Evolutionary conservation across 2,329 filamentous ascomycete genomes (phyloP), one percentile per base, ranked within the genome.

Genomic region (Aspergillus chevalieri): DNA sequence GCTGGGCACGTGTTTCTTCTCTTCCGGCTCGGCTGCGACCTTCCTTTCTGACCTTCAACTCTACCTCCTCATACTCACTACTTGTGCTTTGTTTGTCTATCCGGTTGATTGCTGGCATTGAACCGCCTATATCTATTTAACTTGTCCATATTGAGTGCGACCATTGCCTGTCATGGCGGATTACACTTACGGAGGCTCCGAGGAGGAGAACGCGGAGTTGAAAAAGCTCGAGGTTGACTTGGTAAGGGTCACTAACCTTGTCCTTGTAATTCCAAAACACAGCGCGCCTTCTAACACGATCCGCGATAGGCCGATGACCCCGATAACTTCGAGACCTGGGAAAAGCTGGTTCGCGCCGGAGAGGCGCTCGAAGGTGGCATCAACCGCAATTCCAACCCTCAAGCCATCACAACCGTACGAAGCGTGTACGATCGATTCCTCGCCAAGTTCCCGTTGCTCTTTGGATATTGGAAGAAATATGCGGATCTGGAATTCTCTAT

Each of bases 401-500:
- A 94, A 65, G 89, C 93, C 24, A 90, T 98, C 60, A 85, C 89
- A 17, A 85, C 89, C 9, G 86, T 90, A 49, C 86, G 93, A 70
- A 84, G 88, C 68, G 83, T 88, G 54, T 97, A 95, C 75, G 91
- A 98, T 68, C 83, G 87, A 44, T 94, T 98, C 65, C 85, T 98
- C 19, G 82, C 88, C 53, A 96, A 95, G 66, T 98, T 96, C 57
- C 93, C 93, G 2, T 80, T 97, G 9, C 82, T 97, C 36, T 98
- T 97, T 64, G 93, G 92, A 47, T 98, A 97, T 75, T 98, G 93
- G 93, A 97, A 97, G 77, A 97, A 96, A 69, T 98, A 97, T 78
- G 93, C 93, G 64, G 92, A 97, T 64, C 79, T 95, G 56, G 93
- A 98, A 66, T 98, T 98, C 74, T 90, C 90, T 46, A 95, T 98